A percentile compares a stretch with the other conserved stretches of the same genome.
Conservation (phyloP, 306 rosid genomes). For the Cyclanthera cordifolia region DNA sequence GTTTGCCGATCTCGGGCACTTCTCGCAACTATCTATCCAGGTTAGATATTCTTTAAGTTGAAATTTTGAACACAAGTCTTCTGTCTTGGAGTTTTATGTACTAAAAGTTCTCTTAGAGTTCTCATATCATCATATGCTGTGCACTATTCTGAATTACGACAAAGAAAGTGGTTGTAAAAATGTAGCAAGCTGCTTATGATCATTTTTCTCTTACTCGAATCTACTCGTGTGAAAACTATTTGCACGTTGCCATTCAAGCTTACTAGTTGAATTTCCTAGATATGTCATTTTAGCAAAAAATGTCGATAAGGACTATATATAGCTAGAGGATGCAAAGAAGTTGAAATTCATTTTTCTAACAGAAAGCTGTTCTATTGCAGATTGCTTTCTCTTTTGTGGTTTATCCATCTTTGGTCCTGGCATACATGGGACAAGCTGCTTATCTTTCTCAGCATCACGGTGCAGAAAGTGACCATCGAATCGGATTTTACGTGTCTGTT, state of each 20-base stretch:
- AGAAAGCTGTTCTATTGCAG: slow-evolving; percentile 37
- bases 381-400: slow-evolving; percentile 88
- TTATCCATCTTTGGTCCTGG: slow-evolving; percentile 76
- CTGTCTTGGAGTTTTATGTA: neutral
- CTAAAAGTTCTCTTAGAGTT: neutral
- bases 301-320: neutral
- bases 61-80: neutral
- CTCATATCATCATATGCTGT: neutral
- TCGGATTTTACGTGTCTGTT: slow-evolving; percentile 91
- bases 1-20: slow-evolving; percentile 95
- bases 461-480: slow-evolving; percentile 42
- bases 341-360: slow-evolving; percentile 21
- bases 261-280: neutral
- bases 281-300: neutral
- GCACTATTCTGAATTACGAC: neutral
- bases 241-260: neutral
- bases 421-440: slow-evolving; percentile 99
- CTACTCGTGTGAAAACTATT: neutral
- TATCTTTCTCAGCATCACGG: slow-evolving; percentile 76
- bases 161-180: neutral
- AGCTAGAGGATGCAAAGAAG: neutral
- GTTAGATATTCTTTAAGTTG: neutral
- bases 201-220: neutral
- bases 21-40: slow-evolving; percentile 38
- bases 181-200: neutral